Percentiles rank a stretch among this genome's conserved stretches.
phyloP scores from a whole-genome alignment of 2,329 filamentous ascomycete genomes.

The Paecilomyces niveus region DNA sequence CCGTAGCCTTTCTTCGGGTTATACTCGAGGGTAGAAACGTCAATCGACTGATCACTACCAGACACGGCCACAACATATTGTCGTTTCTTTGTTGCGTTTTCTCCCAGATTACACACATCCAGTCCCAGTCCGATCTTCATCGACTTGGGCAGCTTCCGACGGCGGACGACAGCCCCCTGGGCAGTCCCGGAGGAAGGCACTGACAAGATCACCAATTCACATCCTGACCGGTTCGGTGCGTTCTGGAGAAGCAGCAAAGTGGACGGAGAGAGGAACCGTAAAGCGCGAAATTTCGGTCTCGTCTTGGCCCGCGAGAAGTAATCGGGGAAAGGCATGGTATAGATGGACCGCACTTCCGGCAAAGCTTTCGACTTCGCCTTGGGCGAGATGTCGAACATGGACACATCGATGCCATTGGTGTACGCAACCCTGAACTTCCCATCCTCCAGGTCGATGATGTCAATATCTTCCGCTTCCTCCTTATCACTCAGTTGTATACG shows the following conservation, averaged over 20 bases:
- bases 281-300: conserved; percentile 47
- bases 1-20: conserved; percentile 36
- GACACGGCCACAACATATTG: conserved; percentile 78
- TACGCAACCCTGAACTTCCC: conserved; percentile 64
- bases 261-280: conserved; percentile 50
- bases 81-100: conserved; percentile 53
- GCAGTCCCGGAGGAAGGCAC: conserved; percentile 14
- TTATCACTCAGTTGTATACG: conserved; percentile 44
- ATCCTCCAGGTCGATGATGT: conserved; percentile 28
- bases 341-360: conserved; percentile 27
- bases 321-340: conserved; percentile 27
- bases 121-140: conserved; percentile 72
- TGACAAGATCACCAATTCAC: conserved; percentile 47
- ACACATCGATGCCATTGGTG: conserved; percentile 69
- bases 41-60: conserved; percentile 71
- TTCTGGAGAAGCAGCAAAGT: conserved; percentile 52
- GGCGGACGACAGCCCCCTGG: conserved; percentile 41
- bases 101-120: conserved; percentile 64
- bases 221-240: conserved; percentile 46
- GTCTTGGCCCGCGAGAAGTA: conserved; percentile 21
- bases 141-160: conserved; percentile 56
- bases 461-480: conserved; percentile 46
- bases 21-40: conserved; percentile 71
- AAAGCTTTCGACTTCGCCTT: conserved; percentile 38
- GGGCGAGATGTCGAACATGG: conserved; percentile 54